Evolutionary conservation across 2,329 filamentous ascomycete genomes (phyloP).

Genomic region (Fusarium sp.): DNA sequence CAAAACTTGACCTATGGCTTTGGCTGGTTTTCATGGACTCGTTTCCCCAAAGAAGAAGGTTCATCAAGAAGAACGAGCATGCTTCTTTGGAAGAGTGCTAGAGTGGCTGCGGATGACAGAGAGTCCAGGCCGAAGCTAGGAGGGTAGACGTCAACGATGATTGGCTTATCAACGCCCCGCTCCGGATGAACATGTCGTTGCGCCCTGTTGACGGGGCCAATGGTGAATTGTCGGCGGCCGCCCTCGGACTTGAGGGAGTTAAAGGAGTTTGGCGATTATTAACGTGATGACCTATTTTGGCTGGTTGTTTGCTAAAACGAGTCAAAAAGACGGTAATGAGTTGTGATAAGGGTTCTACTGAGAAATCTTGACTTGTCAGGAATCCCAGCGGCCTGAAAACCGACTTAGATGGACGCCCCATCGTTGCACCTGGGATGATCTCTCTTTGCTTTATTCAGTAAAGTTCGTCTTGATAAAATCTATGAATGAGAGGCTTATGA

Average conservation of each 20-base stretch:
- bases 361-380: background rate
- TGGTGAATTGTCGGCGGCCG: background rate
- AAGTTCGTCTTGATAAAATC: background rate
- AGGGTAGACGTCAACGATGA: background rate
- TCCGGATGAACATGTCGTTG: conserved; percentile 2
- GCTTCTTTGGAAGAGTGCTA: background rate
- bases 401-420: background rate
- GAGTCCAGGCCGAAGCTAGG: background rate
- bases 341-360: background rate
- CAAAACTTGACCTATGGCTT: background rate
- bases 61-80: background rate
- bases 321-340: background rate
- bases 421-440: background rate
- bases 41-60: background rate
- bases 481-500: background rate
- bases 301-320: background rate
- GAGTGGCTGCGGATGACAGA: background rate
- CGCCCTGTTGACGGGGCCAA: conserved; percentile 4
- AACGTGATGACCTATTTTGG: background rate
- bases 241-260: background rate
- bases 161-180: background rate
- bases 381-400: background rate
- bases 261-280: background rate
- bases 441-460: background rate
- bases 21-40: background rate